Conservation (phyloP, 2,329 filamentous ascomycete species). For the Neoarthrinium moseri region DNA sequence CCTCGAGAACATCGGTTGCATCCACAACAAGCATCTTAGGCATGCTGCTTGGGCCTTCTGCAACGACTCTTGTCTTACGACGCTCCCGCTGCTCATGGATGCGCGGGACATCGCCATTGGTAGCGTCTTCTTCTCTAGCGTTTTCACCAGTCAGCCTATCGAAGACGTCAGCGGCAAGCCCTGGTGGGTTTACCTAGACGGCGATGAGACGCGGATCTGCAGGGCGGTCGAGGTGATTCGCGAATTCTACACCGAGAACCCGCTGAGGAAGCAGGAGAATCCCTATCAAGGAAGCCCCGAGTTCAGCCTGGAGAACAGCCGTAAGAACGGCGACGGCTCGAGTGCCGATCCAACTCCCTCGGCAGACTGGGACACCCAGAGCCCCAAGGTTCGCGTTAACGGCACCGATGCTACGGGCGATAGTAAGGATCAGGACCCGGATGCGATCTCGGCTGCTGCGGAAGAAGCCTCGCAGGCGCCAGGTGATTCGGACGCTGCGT, state of each 20-base stretch:
- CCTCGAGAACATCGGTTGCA: slow-evolving; percentile 68
- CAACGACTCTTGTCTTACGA: slow-evolving; percentile 84
- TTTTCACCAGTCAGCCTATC: slow-evolving; percentile 71
- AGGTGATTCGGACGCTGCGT: slow-evolving; percentile 27
- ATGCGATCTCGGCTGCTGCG: slow-evolving; percentile 22
- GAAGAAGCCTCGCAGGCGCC: slow-evolving; percentile 34
- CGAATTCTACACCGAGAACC: slow-evolving; percentile 65
- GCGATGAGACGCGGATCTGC: slow-evolving; percentile 67
- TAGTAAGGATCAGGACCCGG: slow-evolving; percentile 15
- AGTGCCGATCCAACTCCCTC: slow-evolving; percentile 49
- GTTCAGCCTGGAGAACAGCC: slow-evolving; percentile 56
- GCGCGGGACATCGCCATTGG: slow-evolving; percentile 80
- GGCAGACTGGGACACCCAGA: slow-evolving; percentile 47
- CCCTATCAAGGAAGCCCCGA: slow-evolving; percentile 50
- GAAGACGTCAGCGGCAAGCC: slow-evolving; percentile 73
- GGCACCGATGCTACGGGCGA: slow-evolving; percentile 34
- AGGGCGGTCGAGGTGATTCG: slow-evolving; percentile 76
- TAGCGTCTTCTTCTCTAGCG: slow-evolving; percentile 82
- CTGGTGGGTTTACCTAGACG: slow-evolving; percentile 84
- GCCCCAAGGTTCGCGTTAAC: slow-evolving; percentile 40
- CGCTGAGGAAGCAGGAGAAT: slow-evolving; percentile 56
- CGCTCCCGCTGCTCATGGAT: slow-evolving; percentile 77
- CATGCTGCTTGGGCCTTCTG: slow-evolving; percentile 92
- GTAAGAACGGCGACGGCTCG: slow-evolving; percentile 48
- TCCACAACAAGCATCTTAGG: slow-evolving; percentile 77